Conservation (phyloP, 495 filamentous ascomycete species). For the Platismatia glauca region DNA sequence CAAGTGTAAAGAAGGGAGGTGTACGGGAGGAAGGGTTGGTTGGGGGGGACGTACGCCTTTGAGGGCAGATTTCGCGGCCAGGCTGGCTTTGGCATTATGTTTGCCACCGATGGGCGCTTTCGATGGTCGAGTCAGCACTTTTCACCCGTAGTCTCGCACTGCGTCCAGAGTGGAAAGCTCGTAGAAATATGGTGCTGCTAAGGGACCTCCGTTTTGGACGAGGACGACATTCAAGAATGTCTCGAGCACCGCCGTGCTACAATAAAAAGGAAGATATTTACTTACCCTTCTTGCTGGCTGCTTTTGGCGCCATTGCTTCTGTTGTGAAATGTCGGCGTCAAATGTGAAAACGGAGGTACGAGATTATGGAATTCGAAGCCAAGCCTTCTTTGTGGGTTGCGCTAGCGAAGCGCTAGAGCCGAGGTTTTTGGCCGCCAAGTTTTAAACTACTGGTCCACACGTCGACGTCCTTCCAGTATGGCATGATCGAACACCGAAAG, state of each 20-base stretch:
- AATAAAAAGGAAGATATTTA: conserved; percentile 11
- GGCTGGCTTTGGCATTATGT: conserved; percentile 67
- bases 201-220: not conserved
- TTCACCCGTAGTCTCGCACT: not conserved
- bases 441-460: not conserved
- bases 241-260: not conserved
- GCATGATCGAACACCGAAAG: not conserved
- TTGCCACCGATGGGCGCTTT: conserved; percentile 57
- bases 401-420: conserved; percentile 16
- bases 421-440: not conserved
- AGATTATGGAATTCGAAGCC: conserved; percentile 38
- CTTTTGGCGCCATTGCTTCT: conserved; percentile 66
- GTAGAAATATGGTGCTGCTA: not conserved
- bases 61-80: conserved; percentile 88
- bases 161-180: not conserved
- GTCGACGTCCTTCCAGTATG: not conserved
- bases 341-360: conserved; percentile 35
- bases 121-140: conserved; percentile 38
- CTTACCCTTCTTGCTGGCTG: conserved; percentile 61
- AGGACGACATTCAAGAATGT: too few species aligned
- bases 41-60: conserved; percentile 62
- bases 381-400: conserved; percentile 41
- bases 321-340: conserved; percentile 33
- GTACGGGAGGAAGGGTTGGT: not conserved
- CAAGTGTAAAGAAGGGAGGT: conserved; percentile 5